Evolutionary conservation across 768 basidiomycete genomes (phyloP).

Genomic region (Flagelloscypha sp.): DNA sequence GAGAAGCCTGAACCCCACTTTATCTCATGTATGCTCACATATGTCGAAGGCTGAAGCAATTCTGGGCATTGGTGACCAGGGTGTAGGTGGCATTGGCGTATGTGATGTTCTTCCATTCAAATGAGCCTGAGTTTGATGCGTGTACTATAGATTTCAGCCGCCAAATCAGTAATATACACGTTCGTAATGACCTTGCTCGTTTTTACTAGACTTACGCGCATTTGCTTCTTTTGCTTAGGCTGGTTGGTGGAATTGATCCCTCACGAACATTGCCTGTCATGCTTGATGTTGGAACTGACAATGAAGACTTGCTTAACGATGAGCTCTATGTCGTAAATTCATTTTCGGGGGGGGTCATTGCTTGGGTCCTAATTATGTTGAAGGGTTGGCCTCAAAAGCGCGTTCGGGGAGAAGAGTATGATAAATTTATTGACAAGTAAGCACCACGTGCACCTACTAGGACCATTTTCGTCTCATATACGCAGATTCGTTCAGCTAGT

Average conservation of each 20-base stretch:
- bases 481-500: constrained; percentile 68
- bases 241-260: constrained; percentile 62
- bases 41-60: constrained; percentile 86
- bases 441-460: constrained; percentile 7
- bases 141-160: constrained; percentile 52
- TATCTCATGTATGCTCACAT: no score
- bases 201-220: neutral
- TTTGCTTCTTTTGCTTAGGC: constrained; percentile 21
- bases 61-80: constrained; percentile 67
- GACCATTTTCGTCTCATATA: neutral
- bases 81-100: constrained; percentile 68
- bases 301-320: constrained; percentile 53
- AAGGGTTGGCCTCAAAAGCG: constrained; percentile 72
- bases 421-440: constrained; percentile 69
- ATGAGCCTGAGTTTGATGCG: constrained; percentile 2
- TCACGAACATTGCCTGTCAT: constrained; percentile 48
- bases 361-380: constrained; percentile 1
- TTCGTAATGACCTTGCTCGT: constrained; percentile 19
- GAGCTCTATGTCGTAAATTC: constrained; percentile 54
- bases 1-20: no score
- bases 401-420: constrained; percentile 65
- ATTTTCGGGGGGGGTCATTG: neutral
- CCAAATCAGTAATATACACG: constrained; percentile 77
- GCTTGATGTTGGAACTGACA: constrained; percentile 75
- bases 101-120: constrained; percentile 14